These are phyloP conservation scores for Eragrostis curvula DNA, from an alignment of 176 grass and related monocot species.

Conservation along the genomic window DNA sequence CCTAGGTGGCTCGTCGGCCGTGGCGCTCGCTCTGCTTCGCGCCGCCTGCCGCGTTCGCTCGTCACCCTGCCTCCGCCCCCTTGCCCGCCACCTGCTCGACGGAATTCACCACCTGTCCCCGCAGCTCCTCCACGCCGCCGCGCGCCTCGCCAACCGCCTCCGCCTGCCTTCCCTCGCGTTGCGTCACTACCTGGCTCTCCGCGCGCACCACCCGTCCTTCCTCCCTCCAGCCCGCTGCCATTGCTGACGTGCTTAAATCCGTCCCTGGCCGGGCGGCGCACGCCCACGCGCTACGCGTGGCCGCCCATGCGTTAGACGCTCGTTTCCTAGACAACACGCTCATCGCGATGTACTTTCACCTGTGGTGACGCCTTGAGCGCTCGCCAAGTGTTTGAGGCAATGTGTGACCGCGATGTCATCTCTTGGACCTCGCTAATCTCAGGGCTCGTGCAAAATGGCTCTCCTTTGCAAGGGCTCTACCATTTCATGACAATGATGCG, in stretches of 20 bases:
- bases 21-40: conserved; percentile 38
- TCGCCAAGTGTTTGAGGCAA: conserved; percentile 44
- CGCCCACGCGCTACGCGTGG: conserved; percentile 48
- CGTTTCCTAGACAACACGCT: conserved; percentile 70
- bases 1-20: conserved; percentile 23
- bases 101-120: not conserved
- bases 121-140: conserved; percentile 33
- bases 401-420: conserved; percentile 52
- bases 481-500: conserved; percentile 58
- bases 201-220: conserved; percentile 19
- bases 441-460: conserved; percentile 51
- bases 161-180: conserved; percentile 37
- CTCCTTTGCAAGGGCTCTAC: conserved; percentile 41
- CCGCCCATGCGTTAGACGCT: conserved; percentile 5
- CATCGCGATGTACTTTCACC: conserved; percentile 52
- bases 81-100: conserved; percentile 44
- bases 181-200: conserved; percentile 30
- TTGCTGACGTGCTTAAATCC: conserved; percentile 54
- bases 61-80: conserved; percentile 39
- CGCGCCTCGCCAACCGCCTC: conserved; percentile 36
- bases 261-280: conserved; percentile 51
- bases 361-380: conserved; percentile 39
- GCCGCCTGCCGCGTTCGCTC: conserved; percentile 25
- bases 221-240: conserved; percentile 45
- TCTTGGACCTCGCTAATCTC: conserved; percentile 77